Evolutionary conservation across 768 basidiomycete genomes (phyloP), one percentile per base, ranked within the genome.

Genomic region (Trametes maxima): DNA sequence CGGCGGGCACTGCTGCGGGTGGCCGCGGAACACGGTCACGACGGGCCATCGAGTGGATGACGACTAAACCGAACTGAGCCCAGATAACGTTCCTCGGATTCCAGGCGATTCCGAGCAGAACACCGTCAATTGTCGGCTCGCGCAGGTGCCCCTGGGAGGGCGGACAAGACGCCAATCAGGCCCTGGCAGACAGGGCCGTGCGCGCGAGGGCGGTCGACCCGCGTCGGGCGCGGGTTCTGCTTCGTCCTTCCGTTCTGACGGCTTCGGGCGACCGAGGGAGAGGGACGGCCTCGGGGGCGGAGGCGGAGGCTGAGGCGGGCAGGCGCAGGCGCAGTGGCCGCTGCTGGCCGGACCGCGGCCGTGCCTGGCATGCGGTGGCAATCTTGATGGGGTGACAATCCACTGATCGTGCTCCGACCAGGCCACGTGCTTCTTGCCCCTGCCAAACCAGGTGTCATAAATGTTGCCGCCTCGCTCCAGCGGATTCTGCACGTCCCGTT

Each of bases 361-460:
- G 60, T 63, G 56, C 62, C 62, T 63, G 64, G 54, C 59, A 65
- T 59, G 64, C 59, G 64, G 56, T 36, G 33, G 46, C 46, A 62
- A 54, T 60, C 42, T 46, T 54, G 52, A 53, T 61, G 51, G 39
- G 64, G 54, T 59, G 55, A 62, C 60, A 58, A 54, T 61, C 64
- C 63, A 46, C 64, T 61, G 57, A 61, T 62, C 55, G 57, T 37
- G n/a, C 17, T 46, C 45, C 28, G 39, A 14, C 44, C 51, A n/a
- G 19, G 37, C 54, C 60, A 48, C 50, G 55, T 59, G 54, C 46
- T 48, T 33, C 3, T n/a, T 50, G 22, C 54, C 58, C 52, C 64
- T 62, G 59, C 60, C 59, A 54, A 25, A 45, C 51, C 52, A 33
- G 33, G 35, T 46, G 52, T 59, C 56, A 59, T 65, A 60, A 58